Base-by-base conservation (phyloP, 1,284 basidiomycete genomes). In the Heimioporus retisporus region DNA sequence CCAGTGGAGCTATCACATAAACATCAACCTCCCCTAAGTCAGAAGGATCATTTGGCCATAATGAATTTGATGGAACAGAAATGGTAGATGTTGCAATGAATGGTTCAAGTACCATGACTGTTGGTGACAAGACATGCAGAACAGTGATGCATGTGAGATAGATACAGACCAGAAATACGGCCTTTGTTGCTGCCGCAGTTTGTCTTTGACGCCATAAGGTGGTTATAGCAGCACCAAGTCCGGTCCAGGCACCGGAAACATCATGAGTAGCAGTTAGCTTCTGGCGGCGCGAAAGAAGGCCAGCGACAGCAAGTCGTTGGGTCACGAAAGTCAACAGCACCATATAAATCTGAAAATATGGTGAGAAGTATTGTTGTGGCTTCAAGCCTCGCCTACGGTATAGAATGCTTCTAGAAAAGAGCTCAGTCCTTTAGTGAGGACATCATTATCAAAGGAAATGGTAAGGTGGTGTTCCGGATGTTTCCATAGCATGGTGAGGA, bases 331-430 rank as follows among this genome's bases (percentile, higher is more conserved):
- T 35, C 35, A 35, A 35, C 35, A 35, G 7, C 35, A 35, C 35
- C 7, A 10, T 35, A 35, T 35, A 35, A 8, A 35, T 35, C 35
- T 35, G 35, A 35, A 35, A 4, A 35, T 10, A 6, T 2, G 7
- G 35, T 35, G 35, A 10, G 35, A 35, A 35, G 35, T 35, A 35
- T 35, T 6, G 7, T 8, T 10, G 35, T 35, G 35, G 11, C 35
- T 35, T 35, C 35, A 35, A 35, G 35, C 35, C 35, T 35, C 2
- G 65, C 68, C 13, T 54, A 70, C 68, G 6, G 65, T 55, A 23
- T 68, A 59, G 53, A 71, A 60, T n/a, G 63, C 66, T 44, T 68
- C 61, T 14, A 68, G 42, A 19, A 58, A 50, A n/a, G 62, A 59
- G 40, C 66, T 68, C 40, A 68, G 25, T 23, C 65, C 61, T 1